Percentiles rank a stretch among this genome's conserved stretches.
These are phyloP conservation scores for Sugiyamaella novakii DNA, from an alignment of 1,139 yeast genomes.

Conservation along the genomic window DNA sequence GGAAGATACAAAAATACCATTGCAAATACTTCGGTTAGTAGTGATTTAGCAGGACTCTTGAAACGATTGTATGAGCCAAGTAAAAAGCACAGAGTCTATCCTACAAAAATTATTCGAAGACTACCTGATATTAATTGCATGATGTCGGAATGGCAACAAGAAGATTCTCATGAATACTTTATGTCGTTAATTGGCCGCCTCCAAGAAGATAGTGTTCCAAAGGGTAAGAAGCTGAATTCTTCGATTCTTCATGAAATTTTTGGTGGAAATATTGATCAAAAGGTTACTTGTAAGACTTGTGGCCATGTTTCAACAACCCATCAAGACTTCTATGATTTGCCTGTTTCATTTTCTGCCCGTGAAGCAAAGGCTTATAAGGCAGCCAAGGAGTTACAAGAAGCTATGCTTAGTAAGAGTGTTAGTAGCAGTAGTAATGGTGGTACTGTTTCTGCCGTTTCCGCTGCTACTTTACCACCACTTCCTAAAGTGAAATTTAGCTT, in stretches of 20 bases:
- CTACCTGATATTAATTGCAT: constrained; percentile 86
- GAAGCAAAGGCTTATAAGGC: constrained; percentile 47
- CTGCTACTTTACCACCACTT: not conserved
- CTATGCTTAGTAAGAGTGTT: not conserved
- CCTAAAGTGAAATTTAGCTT: constrained; percentile 47
- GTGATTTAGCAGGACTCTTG: constrained; percentile 70
- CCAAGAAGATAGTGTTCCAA: constrained; percentile 92
- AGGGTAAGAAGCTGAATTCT: constrained; percentile 76
- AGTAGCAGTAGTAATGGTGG: not conserved
- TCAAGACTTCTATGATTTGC: constrained; percentile 91
- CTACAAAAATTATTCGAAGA: constrained; percentile 69
- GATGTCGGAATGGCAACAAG: constrained; percentile 98
- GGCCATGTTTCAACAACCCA: constrained; percentile 81
- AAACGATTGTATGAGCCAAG: constrained; percentile 61
- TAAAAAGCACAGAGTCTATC: constrained; percentile 48
- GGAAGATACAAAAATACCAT: constrained; percentile 46
- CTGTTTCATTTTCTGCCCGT: constrained; percentile 49
- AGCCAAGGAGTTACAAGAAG: constrained; percentile 16
- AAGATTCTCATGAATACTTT: constrained; percentile 95
- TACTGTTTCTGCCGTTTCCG: not conserved
- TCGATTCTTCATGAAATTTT: constrained; percentile 89
- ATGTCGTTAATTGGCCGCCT: constrained; percentile 86
- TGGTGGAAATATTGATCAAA: constrained; percentile 86
- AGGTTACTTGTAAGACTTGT: constrained; percentile 80
- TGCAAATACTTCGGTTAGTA: constrained; percentile 63